Evolutionary conservation across 1,139 yeast species (phyloP).

Genomic region (Sugiyamaella pinicola): DNA sequence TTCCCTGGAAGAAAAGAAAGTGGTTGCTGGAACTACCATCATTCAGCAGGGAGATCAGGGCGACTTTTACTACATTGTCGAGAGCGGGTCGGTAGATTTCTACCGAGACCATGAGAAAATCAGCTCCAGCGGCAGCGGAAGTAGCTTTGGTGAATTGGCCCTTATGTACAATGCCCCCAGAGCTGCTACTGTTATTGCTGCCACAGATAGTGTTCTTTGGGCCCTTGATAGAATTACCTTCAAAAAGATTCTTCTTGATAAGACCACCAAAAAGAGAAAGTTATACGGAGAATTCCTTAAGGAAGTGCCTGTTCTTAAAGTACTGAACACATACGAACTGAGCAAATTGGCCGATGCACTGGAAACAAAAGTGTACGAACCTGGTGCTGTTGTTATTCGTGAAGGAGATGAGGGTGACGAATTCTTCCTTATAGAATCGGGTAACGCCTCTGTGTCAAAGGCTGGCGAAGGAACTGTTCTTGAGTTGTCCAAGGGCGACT

Average conservation of each 20-base stretch:
- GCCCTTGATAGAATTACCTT: slow-evolving; percentile 92
- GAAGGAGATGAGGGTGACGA: slow-evolving; percentile 94
- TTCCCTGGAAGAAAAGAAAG: slow-evolving; percentile 74
- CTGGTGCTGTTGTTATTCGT: slow-evolving; percentile 73
- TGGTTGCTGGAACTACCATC: slow-evolving; percentile 62
- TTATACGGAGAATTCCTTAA: slow-evolving; percentile 88
- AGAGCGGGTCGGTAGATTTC: slow-evolving; percentile 80
- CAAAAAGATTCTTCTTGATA: slow-evolving; percentile 85
- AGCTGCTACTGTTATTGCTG: slow-evolving; percentile 91
- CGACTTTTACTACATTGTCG: slow-evolving; percentile 88
- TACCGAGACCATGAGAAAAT: slow-evolving; percentile 73
- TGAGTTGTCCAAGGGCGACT: slow-evolving; percentile 75
- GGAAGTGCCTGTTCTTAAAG: slow-evolving; percentile 77
- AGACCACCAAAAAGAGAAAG: slow-evolving; percentile 85
- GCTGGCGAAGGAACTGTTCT: slow-evolving; percentile 60
- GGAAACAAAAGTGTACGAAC: slow-evolving; percentile 69
- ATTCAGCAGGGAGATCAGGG: slow-evolving; percentile 97
- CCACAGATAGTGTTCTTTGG: slow-evolving; percentile 75
- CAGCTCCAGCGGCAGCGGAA: slow-evolving; percentile 76
- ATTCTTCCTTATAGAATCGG: slow-evolving; percentile 86
- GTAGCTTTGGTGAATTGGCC: slow-evolving; percentile 95
- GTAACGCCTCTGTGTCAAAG: slow-evolving; percentile 74
- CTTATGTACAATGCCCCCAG: slow-evolving; percentile 97
- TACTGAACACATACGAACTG: slow-evolving; percentile 77
- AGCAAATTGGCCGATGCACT: slow-evolving; percentile 94